Percentiles rank a stretch among this genome's conserved stretches.
Conservation (phyloP, 345 rosid species). For the Pugionium dolabratum region DNA sequence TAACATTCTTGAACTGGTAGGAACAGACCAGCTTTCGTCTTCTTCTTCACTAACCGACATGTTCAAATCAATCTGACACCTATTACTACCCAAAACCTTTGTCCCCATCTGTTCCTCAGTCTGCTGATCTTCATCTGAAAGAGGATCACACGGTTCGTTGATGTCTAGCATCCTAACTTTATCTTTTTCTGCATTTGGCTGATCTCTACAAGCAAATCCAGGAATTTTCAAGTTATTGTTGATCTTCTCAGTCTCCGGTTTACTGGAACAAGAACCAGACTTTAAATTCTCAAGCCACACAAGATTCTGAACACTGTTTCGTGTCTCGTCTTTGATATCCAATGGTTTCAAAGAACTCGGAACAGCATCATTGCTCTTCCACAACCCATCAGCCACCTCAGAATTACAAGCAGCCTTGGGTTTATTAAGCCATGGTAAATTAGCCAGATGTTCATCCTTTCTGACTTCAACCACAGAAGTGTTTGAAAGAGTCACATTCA, state of each 20-base stretch:
- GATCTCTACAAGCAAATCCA: slow-evolving; percentile 46
- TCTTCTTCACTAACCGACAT: slow-evolving; percentile 49
- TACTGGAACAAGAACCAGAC: slow-evolving; percentile 36
- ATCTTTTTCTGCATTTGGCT: slow-evolving; percentile 48
- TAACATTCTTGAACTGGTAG: slow-evolving; percentile 39
- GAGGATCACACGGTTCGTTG: slow-evolving; percentile 80
- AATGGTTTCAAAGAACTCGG: too few relatives aligned
- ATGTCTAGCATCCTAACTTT: slow-evolving; percentile 65
- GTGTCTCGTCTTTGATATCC: slow-evolving; percentile 32
- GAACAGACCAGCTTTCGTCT: slow-evolving; percentile 42
- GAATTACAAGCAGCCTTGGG: slow-evolving; percentile 37
- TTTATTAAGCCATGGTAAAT: slow-evolving; percentile 53
- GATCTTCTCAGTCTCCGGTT: slow-evolving; percentile 40
- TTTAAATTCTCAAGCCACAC: slow-evolving; percentile 33
- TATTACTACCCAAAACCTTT: slow-evolving; percentile 33
- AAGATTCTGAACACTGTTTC: slow-evolving; percentile 43
- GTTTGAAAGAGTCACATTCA: slow-evolving; percentile 36
- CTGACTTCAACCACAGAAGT: slow-evolving; percentile 46
- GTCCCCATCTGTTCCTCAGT: not conserved
- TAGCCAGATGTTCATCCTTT: slow-evolving; percentile 43
- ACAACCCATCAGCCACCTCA: slow-evolving; percentile 43
- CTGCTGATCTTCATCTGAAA: slow-evolving; percentile 35
- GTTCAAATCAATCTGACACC: slow-evolving; percentile 65
- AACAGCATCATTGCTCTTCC: slow-evolving; percentile 34
- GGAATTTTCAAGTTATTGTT: slow-evolving; percentile 42